Evolutionary conservation across 2,329 filamentous ascomycete genomes (phyloP), one percentile per base, ranked within the genome.

Genomic region (Beauveria pseudobassiana): DNA sequence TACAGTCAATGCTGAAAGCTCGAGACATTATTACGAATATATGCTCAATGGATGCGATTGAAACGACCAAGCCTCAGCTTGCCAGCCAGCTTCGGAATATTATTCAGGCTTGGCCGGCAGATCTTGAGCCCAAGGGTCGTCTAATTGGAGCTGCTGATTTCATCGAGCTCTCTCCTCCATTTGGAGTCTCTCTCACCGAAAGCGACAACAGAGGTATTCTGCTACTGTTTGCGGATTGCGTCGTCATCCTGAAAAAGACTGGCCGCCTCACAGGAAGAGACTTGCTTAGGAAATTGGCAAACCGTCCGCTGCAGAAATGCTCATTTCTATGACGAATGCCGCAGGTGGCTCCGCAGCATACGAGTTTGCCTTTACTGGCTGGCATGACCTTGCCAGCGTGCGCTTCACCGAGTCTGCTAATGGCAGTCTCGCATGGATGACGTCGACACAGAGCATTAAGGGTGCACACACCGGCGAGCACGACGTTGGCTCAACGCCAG

Each of bases 1-100:
- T 96, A 59, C 88, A 89, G 66, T 82, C 83, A 3, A 87, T 99
- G 76, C 83, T 97, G 48, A 93, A 91, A 71, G 93, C 95, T 0
- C 84, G 93, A 66, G 95, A 98, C 72, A 90, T 96, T 59, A 92
- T 99, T 66, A 92, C 93, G 22, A 95, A 96, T 59, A 99, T 99
- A 49, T 99, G 95, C 74, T 96, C 93, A 18, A 87, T 97, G 76
- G 93, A 97, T 68, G 89, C 77, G 71, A 89, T 69, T 69, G 80
- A 74, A 68, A 84, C 79, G 3, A 88, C 91, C 69, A 89, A 91
- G 67, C 86, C 87, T 10, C 89, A 90, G 66, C 80, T 91, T 50
- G 83, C 88, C 40, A 88, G 86, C 66, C 86, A 90, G 48, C 77
- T 97, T 53, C 87, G 87, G 65, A 87, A 88, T 65, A 83, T 95